These are phyloP conservation scores for Mycosphaerella arachidis DNA, from an alignment of 2,329 filamentous ascomycete genomes.

Conservation along the genomic window DNA sequence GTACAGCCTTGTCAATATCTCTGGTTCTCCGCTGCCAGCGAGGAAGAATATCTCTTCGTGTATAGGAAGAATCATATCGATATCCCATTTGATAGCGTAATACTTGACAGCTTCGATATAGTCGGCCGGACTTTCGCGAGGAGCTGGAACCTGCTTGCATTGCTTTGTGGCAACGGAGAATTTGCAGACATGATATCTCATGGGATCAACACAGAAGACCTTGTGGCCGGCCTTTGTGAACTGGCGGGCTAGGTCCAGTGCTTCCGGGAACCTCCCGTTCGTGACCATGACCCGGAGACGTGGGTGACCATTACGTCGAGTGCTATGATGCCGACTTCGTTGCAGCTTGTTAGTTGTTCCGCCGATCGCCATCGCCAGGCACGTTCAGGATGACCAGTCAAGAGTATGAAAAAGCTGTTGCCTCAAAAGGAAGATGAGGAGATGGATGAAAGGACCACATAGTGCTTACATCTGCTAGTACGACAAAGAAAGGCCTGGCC, in stretches of 20 bases:
- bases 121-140: slow-evolving; percentile 12
- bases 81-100: slow-evolving; percentile 13
- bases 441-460: not conserved
- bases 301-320: not conserved
- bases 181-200: slow-evolving; percentile 17
- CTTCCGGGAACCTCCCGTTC: slow-evolving; percentile 21
- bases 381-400: not conserved
- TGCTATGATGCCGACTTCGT: not conserved
- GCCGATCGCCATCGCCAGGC: not conserved
- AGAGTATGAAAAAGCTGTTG: not conserved
- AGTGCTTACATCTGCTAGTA: not conserved
- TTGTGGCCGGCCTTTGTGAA: slow-evolving; percentile 13
- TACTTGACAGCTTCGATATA: slow-evolving; percentile 19
- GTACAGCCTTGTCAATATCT: slow-evolving; percentile 26
- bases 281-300: slow-evolving; percentile 13
- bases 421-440: not conserved
- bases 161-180: slow-evolving; percentile 11
- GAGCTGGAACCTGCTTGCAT: slow-evolving; percentile 16
- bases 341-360: not conserved
- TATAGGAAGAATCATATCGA: slow-evolving; percentile 26
- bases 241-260: slow-evolving; percentile 19
- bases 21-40: slow-evolving; percentile 22
- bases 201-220: slow-evolving; percentile 19
- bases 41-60: slow-evolving; percentile 34
- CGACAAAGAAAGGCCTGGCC: not conserved